Evolutionary conservation across 768 basidiomycete genomes (phyloP), one percentile per base, ranked within the genome.

Genomic region (Trametes coccinea): DNA sequence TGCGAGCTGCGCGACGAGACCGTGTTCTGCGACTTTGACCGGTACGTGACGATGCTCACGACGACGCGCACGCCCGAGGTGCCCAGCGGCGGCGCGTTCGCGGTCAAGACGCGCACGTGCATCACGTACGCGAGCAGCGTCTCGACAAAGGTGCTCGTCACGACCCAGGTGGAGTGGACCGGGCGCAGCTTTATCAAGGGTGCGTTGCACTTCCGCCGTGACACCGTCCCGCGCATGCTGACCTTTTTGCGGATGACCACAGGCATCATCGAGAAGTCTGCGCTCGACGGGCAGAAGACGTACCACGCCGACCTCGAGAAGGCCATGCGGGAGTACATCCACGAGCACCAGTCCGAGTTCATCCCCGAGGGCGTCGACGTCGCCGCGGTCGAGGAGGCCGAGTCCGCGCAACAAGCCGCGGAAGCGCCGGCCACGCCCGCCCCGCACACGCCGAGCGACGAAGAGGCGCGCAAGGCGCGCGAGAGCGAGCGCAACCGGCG

Each of bases 111-210:
- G 14, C 78, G 87, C 67, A 97, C 95, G 11, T 98, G 96, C 71
- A 80, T 98, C 49, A 98, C 85, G 80, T 99, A 95, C 95, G 95
- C 93, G 10, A 88, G 89, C 53, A 77, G 82, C 3, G 82, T 89
- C 53, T 83, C 88, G 27, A 90, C 90, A 5, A 85, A 82, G 60
- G 85, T 99, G 13, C 65, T 95, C 10, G 92, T 98, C 3, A 95
- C 93, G 44, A 93, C 91, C 4, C 85, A 90, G 64, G 92, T 98
- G 1, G 95, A 98, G 62, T 99, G 96, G 95, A 93, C 92, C 0
- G 95, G 95, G 46, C 83, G 94, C 67, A 95, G 93, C 76, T 98
- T 98, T 76, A 95, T 99, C 74, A 96, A 92, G 76, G 90, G 95
- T 94, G 59, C 65, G 78, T 62, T 8, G 13, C 51, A 47, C 27